Evolutionary conservation across 768 basidiomycete genomes (phyloP), one percentile per base, ranked within the genome.

Genomic region (Phlebiopsis gigantea): DNA sequence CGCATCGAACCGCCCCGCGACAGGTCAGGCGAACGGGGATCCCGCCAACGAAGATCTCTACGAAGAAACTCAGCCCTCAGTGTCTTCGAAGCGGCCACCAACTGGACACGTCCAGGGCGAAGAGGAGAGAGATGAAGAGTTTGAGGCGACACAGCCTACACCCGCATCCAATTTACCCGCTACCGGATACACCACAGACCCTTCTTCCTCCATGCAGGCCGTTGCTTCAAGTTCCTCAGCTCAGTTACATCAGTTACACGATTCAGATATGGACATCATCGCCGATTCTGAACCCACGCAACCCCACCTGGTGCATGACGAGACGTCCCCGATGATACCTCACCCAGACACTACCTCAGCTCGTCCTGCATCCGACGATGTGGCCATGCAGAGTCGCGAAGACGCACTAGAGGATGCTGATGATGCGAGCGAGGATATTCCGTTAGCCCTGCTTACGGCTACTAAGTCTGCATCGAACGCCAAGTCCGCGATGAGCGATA

Each of bases 261-360:
- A n/a, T n/a, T 56, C 56, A n/a, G 55, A 63, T 41, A 72, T 77
- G 61, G 82, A 81, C 29, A 55, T 85, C 50, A 73, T 88, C 15
- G 84, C 85, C 2, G 87, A 87, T 64, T 87, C 85, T 2, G 85
- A 87, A 59, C 79, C 81, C 46, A 66, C 70, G 19, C 72, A 72
- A 26, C 74, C 71, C 8, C 31, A 42, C 3, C 24, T 5, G n/a
- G n/a, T 24, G 10, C 55, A 15, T n/a, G 2, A 29, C 31, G 17
- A 12, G 14, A 7, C 71, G 66, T 46, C 57, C 58, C 24, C 43
- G n/a, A n/a, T n/a, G n/a, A n/a, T n/a, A n/a, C n/a, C n/a, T n/a
- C n/a, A n/a, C n/a, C n/a, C n/a, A n/a, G n/a, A n/a, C n/a, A n/a
- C n/a, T n/a, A n/a, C n/a, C n/a, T n/a, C n/a, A n/a, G n/a, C n/a